Conservation (phyloP, 1,284 basidiomycete species). For the Cerrena zonata region DNA sequence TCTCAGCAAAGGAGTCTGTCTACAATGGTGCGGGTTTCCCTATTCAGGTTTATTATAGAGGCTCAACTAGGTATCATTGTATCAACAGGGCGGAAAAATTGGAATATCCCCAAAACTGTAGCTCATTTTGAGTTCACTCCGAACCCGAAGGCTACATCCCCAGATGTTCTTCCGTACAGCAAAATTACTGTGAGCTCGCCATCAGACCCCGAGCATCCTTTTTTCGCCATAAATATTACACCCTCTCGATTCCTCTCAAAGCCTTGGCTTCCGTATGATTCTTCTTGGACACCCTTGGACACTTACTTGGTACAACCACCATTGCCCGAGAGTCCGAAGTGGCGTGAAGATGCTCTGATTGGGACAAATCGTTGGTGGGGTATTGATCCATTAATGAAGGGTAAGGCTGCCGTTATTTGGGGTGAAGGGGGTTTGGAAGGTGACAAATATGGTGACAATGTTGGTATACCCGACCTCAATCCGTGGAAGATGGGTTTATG, state of each 20-base stretch:
- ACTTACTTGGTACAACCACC: conserved; percentile 6
- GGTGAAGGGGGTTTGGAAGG: conserved; percentile 9
- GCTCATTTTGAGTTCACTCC: conserved; percentile 13
- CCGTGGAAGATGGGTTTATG: conserved; percentile 10
- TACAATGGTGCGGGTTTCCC: conserved; percentile 9
- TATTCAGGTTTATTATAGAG: neutral
- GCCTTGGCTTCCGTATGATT: conserved; percentile 6
- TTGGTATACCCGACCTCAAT: conserved; percentile 9
- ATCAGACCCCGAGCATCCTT: conserved; percentile 4
- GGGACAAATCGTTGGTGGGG: conserved; percentile 9
- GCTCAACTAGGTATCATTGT: neutral
- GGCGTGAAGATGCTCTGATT: conserved; percentile 8
- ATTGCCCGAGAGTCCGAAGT: conserved; percentile 10
- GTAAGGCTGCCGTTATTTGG: conserved; percentile 10
- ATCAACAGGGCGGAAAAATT: conserved; percentile 11
- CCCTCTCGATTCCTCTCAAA: conserved; percentile 1
- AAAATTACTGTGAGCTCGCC: conserved; percentile 6
- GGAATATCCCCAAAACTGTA: conserved; percentile 9
- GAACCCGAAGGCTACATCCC: neutral
- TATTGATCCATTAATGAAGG: conserved; percentile 6
- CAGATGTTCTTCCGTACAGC: conserved; percentile 8
- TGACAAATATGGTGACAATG: conserved; percentile 9
- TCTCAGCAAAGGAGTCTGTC: conserved; percentile 8
- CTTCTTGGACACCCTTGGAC: neutral
- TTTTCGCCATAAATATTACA: conserved; percentile 8